A percentile compares a stretch with the other conserved stretches of the same genome.
Conservation (phyloP, 2,329 filamentous ascomycete species). For the Daldinia sp. region DNA sequence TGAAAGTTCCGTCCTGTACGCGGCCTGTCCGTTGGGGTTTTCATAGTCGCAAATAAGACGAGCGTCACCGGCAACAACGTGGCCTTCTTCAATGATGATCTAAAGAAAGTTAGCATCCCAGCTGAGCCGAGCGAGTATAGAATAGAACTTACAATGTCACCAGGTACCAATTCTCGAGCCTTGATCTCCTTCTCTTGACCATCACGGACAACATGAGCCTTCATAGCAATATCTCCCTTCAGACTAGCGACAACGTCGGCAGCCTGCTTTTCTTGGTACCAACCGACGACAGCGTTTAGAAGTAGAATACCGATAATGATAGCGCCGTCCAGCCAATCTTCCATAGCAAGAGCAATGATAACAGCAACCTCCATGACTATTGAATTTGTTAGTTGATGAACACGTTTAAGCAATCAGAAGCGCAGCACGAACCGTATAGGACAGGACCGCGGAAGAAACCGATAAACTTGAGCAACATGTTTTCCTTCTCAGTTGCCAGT, state of each 20-base stretch:
- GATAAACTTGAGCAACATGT: conserved; percentile 77
- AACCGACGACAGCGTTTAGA: conserved; percentile 76
- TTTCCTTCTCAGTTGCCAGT: conserved; percentile 76
- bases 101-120: conserved; percentile 40
- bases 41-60: conserved; percentile 76
- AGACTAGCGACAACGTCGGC: conserved; percentile 75
- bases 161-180: conserved; percentile 74
- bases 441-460: conserved; percentile 79
- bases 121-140: not conserved
- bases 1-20: conserved; percentile 71
- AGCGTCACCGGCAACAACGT: conserved; percentile 71
- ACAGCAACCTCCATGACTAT: conserved; percentile 78
- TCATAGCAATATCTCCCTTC: conserved; percentile 80
- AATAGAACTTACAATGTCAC: conserved; percentile 68
- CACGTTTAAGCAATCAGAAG: not conserved
- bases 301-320: conserved; percentile 77
- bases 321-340: conserved; percentile 77
- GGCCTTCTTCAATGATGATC: conserved; percentile 74
- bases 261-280: conserved; percentile 81
- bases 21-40: conserved; percentile 70
- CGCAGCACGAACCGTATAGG: conserved; percentile 68
- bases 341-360: conserved; percentile 74
- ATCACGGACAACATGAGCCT: conserved; percentile 71
- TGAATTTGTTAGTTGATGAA: conserved; percentile 15
- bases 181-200: conserved; percentile 72